phyloP scores from a whole-genome alignment of 2,329 filamentous ascomycete species.

The Diplodia intermedia region DNA sequence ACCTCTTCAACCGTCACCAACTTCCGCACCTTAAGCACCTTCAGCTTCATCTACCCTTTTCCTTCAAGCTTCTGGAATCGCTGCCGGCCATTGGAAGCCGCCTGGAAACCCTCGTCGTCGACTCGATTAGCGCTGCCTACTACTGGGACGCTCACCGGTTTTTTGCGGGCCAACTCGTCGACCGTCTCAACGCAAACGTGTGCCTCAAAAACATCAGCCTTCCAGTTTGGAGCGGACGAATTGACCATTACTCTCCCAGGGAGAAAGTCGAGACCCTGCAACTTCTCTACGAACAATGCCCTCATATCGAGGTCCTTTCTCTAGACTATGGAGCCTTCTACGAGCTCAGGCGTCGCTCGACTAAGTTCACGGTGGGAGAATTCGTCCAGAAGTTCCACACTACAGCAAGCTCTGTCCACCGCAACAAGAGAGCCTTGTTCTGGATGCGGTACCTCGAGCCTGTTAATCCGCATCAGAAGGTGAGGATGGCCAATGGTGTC shows the following conservation, averaged over 20 bases:
- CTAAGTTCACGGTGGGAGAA: background rate
- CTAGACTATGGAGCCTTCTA: background rate
- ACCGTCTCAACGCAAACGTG: background rate
- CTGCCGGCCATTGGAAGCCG: background rate
- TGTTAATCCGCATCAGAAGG: background rate
- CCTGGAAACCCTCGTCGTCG: background rate
- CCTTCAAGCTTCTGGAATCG: background rate
- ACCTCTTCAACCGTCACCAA: background rate
- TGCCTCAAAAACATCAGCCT: background rate
- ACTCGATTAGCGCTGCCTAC: no score
- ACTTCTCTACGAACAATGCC: background rate
- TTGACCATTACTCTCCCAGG: no score
- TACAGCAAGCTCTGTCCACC: background rate
- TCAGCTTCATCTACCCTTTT: background rate
- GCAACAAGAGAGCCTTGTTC: background rate
- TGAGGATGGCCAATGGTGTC: background rate
- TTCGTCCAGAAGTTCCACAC: background rate
- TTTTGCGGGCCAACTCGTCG: no score
- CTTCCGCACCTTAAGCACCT: background rate
- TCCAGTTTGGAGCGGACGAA: background rate
- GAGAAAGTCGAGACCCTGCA: background rate
- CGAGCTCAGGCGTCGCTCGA: background rate
- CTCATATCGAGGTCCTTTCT: background rate
- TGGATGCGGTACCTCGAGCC: background rate
- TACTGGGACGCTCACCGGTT: no score